phyloP scores from a whole-genome alignment of 2,329 filamentous ascomycete genomes.

The Calonectria hawksworthii region DNA sequence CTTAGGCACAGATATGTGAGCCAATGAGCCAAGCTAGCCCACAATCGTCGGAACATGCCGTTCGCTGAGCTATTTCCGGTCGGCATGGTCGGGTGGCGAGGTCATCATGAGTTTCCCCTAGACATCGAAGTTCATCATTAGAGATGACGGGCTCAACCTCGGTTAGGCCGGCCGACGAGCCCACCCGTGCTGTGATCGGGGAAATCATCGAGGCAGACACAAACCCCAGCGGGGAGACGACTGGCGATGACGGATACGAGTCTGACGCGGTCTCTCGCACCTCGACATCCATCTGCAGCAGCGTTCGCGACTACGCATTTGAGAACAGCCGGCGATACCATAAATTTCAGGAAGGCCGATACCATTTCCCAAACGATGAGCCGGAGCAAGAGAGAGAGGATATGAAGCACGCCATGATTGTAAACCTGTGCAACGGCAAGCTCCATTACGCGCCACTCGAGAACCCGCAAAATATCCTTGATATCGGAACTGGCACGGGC shows the following conservation, averaged over 20 bases:
- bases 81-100: not conserved
- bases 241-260: slow-evolving; percentile 12
- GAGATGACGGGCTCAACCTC: not conserved
- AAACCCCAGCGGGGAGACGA: not conserved
- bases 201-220: not conserved
- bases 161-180: not conserved
- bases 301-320: slow-evolving; percentile 23
- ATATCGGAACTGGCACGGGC: slow-evolving; percentile 19
- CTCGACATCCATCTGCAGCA: slow-evolving; percentile 17
- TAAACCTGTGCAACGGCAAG: slow-evolving; percentile 13
- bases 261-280: not conserved
- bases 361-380: slow-evolving; percentile 24
- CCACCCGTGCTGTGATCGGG: not conserved
- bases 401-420: slow-evolving; percentile 21
- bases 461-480: slow-evolving; percentile 11
- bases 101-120: not conserved
- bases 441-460: slow-evolving; percentile 12
- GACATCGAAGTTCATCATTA: not conserved
- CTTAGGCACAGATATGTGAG: not conserved
- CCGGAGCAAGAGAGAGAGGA: slow-evolving; percentile 18
- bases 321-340: slow-evolving; percentile 21
- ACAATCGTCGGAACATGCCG: not conserved
- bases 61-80: not conserved
- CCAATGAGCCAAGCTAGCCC: not conserved
- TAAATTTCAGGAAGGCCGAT: slow-evolving; percentile 17